Evolutionary conservation across 2,329 filamentous ascomycete genomes (phyloP).

Genomic region (Penicillium sp.): DNA sequence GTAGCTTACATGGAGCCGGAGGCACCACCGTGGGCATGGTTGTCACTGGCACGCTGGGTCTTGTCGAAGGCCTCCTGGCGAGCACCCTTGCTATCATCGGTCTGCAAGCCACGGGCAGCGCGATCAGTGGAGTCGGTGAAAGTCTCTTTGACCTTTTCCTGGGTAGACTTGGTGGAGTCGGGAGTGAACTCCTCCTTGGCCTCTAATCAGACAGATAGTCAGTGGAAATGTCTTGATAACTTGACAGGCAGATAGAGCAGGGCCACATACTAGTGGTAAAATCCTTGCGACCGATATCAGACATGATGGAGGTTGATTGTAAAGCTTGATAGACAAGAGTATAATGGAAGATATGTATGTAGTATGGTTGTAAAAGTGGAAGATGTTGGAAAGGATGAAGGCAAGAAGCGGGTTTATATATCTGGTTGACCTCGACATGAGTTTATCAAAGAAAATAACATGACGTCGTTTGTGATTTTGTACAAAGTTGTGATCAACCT

Average conservation of each 20-base stretch:
- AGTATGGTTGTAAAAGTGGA: neutral
- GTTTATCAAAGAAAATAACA: slow-evolving; percentile 1
- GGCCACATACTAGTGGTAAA: slow-evolving; percentile 49
- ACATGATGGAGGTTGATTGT: slow-evolving; percentile 50
- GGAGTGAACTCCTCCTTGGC: slow-evolving; percentile 58
- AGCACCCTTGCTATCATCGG: slow-evolving; percentile 57
- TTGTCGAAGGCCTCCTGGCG: slow-evolving; percentile 55
- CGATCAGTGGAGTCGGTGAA: slow-evolving; percentile 58
- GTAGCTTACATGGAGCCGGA: slow-evolving; percentile 41
- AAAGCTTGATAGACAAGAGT: slow-evolving; percentile 7
- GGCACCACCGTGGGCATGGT: slow-evolving; percentile 40
- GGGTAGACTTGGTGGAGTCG: slow-evolving; percentile 61
- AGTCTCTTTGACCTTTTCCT: slow-evolving; percentile 58
- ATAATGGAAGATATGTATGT: neutral
- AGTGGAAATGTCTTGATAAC: neutral
- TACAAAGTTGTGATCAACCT: neutral
- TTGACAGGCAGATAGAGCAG: neutral
- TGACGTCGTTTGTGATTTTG: slow-evolving; percentile 21
- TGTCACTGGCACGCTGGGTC: slow-evolving; percentile 47
- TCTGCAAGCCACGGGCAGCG: slow-evolving; percentile 50
- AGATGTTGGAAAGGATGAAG: neutral
- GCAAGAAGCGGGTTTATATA: slow-evolving; percentile 25
- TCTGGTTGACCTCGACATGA: neutral
- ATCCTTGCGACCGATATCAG: slow-evolving; percentile 63
- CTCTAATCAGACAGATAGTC: slow-evolving; percentile 39